phyloP scores from a whole-genome alignment of 768 basidiomycete species.

The Rhodotorula sphaerocarpa region DNA sequence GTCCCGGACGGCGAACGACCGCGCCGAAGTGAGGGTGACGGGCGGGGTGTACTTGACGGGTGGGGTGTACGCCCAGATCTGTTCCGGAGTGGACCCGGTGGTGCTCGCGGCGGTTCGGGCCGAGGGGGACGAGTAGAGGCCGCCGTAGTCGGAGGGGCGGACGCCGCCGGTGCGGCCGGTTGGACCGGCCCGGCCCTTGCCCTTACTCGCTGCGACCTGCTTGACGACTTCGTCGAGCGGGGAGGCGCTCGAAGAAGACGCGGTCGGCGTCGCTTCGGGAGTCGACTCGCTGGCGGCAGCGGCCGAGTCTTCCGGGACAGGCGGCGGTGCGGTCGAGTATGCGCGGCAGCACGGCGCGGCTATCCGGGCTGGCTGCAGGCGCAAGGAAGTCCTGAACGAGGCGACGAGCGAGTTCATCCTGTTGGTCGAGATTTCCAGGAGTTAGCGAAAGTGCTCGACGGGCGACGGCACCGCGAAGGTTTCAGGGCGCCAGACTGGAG shows the following conservation, averaged over 20 bases:
- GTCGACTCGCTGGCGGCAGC: neutral
- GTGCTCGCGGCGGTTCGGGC: neutral
- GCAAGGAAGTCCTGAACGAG: neutral
- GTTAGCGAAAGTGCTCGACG: no score
- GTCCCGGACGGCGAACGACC: conserved; percentile 22
- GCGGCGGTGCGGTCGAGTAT: neutral
- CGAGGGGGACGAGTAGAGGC: neutral
- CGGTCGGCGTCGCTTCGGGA: neutral
- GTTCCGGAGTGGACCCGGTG: conserved; percentile 6
- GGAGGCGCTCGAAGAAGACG: neutral
- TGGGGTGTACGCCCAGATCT: conserved; percentile 7
- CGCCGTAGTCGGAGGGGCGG: neutral
- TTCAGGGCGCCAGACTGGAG: no score
- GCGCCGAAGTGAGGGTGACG: conserved; percentile 18
- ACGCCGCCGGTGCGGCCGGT: neutral
- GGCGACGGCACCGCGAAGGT: no score
- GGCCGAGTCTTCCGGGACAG: neutral
- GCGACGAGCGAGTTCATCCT: conserved; percentile 19
- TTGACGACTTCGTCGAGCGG: conserved; percentile 11
- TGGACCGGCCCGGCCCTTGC: neutral
- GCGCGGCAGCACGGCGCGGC: neutral
- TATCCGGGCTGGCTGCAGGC: neutral
- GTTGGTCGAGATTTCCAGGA: neutral
- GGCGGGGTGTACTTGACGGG: conserved; percentile 19
- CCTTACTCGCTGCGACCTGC: neutral